Conservation (phyloP, 2,329 filamentous ascomycete species). For the Huntiella abstrusa region DNA sequence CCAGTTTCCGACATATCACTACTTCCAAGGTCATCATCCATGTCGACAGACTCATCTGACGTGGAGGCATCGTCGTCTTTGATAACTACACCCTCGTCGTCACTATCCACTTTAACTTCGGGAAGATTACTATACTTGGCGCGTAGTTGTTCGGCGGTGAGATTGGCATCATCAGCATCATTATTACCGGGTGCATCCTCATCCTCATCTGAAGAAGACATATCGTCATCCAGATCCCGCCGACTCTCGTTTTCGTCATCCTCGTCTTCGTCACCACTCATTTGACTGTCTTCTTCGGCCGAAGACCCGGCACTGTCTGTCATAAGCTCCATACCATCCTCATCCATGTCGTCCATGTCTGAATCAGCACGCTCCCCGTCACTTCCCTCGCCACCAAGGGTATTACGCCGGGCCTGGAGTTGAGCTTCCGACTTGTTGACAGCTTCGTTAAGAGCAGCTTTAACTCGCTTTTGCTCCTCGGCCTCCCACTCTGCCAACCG, state of each 20-base stretch:
- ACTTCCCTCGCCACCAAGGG: conserved; percentile 30
- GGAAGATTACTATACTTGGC: conserved; percentile 51
- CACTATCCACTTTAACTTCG: conserved; percentile 11
- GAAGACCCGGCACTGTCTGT: conserved; percentile 17
- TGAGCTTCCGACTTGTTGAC: conserved; percentile 54
- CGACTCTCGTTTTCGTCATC: conserved; percentile 21
- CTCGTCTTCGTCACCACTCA: conserved; percentile 9
- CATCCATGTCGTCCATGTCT: conserved; percentile 20
- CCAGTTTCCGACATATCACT: conserved; percentile 28
- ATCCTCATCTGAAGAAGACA: conserved; percentile 46
- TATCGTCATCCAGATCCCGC: conserved; percentile 27
- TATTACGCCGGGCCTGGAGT: conserved; percentile 34
- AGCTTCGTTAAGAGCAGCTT: conserved; percentile 52
- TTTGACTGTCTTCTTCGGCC: conserved; percentile 19
- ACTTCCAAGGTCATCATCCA: conserved; percentile 20
- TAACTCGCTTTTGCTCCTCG: conserved; percentile 43
- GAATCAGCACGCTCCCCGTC: conserved; percentile 21
- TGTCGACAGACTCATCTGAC: conserved; percentile 24
- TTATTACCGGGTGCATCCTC: conserved; percentile 32
- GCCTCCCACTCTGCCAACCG: conserved; percentile 44
- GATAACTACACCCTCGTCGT: conserved; percentile 8
- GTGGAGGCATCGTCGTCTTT: conserved; percentile 15
- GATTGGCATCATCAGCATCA: conserved; percentile 38
- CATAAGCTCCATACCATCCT: conserved; percentile 27
- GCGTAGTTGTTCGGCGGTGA: conserved; percentile 50